These are phyloP conservation scores for Lagenidium sp. DNA, from an alignment of 352 stramenopile species.

Conservation along the genomic window DNA sequence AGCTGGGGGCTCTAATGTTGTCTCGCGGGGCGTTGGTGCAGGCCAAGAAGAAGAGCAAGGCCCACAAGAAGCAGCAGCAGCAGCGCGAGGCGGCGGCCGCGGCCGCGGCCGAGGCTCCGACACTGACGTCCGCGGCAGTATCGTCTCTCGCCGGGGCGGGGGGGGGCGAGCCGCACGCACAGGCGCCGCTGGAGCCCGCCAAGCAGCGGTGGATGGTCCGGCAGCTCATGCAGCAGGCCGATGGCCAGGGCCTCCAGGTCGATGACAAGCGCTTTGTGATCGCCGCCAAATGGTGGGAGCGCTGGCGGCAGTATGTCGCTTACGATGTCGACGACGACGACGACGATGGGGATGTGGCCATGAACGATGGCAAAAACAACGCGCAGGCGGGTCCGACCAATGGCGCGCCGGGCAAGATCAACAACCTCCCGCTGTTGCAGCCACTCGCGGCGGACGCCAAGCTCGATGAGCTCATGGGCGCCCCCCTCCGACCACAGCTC, in stretches of 20 bases:
- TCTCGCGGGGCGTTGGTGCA: too few species aligned
- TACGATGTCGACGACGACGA: slow-evolving; percentile 29
- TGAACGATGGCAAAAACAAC: too few species aligned
- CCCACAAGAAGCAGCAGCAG: slow-evolving; percentile 45
- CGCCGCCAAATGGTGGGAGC: slow-evolving; percentile 76
- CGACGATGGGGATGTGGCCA: not conserved
- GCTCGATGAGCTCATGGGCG: slow-evolving; percentile 62
- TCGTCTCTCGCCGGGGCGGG: not conserved
- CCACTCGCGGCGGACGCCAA: slow-evolving; percentile 26
- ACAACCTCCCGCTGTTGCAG: slow-evolving; percentile 52
- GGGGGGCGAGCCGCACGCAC: slow-evolving; percentile 9
- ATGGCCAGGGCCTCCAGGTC: slow-evolving; percentile 39
- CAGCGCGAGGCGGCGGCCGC: too few species aligned
- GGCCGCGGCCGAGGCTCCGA: not conserved
- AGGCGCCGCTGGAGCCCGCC: slow-evolving; percentile 17
- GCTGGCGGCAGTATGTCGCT: slow-evolving; percentile 61
- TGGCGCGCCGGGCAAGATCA: slow-evolving; percentile 39
- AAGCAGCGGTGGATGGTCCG: slow-evolving; percentile 50
- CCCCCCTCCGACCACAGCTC: slow-evolving; percentile 46
- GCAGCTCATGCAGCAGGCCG: slow-evolving; percentile 48
- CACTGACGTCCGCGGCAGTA: not conserved
- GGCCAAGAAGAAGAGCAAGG: slow-evolving; percentile 53
- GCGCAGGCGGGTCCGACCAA: too few species aligned
- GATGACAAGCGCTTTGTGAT: slow-evolving; percentile 75
- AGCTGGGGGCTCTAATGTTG: too few species aligned